Evolutionary conservation across 371 early-diverging fungal species (phyloP), one percentile per base, ranked within the genome.

Genomic region (Mortierella polycephala): DNA sequence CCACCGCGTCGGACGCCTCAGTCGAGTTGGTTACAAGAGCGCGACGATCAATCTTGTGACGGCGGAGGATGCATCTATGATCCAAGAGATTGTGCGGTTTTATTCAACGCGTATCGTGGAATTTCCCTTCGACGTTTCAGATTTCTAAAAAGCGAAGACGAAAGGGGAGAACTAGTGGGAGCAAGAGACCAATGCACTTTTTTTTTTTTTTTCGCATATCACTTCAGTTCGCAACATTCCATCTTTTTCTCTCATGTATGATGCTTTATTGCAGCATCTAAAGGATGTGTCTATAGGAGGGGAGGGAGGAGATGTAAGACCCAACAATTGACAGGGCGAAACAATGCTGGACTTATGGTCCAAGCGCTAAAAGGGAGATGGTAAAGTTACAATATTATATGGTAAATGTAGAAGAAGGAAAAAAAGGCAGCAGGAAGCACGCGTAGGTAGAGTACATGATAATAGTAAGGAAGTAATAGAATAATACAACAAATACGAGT

Each of bases 11-110:
- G 99, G 99, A 86, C 94, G 99, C 85, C 94, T 96, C 77, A 99
- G 99, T 83, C 96, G 99, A 82, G 99, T 98, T 90, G 99, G 99
- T 82, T 93, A 99, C 87, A 99, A 99, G 90, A 99, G 99, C 89
- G 96, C 99, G 68, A 99, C 99, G 60, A 98, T 99, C 86, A 99
- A 99, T 90, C 96, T 99, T 88, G 96, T 99, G 68, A 94, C 92
- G 52, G 86, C 86, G 62, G 97, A 98, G 37, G 99, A 99, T 85
- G 88, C 94, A 83, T 91, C 91, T 67, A 93, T 95, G 83, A 92
- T 98, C 55, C 90, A 94, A 74, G 97, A 87, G 86, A 86, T 85
- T 75, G 99, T 99, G 88, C 93, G 94, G 84, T 98, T 95, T 92
- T 99, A 99, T 91, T 93, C 91, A 77, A 99, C 99, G 55, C 98